Conservation (phyloP, 2,329 filamentous ascomycete genomes). For the Catunica adiposa region DNA sequence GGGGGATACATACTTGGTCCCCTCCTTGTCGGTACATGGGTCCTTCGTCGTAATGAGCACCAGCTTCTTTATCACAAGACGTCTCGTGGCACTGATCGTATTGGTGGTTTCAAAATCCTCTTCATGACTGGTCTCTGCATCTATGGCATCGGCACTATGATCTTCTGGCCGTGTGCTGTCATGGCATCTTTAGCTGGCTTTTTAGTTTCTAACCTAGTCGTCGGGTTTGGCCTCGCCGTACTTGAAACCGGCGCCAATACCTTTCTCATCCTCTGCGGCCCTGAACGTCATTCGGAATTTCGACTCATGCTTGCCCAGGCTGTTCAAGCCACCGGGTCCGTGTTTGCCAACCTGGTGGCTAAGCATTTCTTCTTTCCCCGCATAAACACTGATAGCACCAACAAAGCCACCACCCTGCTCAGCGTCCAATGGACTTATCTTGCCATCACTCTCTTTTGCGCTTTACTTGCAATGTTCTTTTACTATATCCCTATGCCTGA, state of each 20-base stretch:
- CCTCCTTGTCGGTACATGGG: slow-evolving; percentile 49
- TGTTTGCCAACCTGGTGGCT: slow-evolving; percentile 56
- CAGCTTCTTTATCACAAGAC: slow-evolving; percentile 27
- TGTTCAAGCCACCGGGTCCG: slow-evolving; percentile 57
- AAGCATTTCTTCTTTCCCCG: slow-evolving; percentile 52
- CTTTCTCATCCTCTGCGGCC: slow-evolving; percentile 55
- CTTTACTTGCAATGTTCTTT: slow-evolving; percentile 50
- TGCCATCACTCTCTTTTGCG: slow-evolving; percentile 61
- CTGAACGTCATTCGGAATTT: slow-evolving; percentile 54
- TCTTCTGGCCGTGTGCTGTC: slow-evolving; percentile 71
- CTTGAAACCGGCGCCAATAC: slow-evolving; percentile 72
- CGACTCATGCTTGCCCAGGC: slow-evolving; percentile 61
- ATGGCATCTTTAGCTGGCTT: slow-evolving; percentile 63
- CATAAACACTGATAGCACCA: slow-evolving; percentile 35
- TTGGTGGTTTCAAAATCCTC: slow-evolving; percentile 59
- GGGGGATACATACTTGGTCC: slow-evolving; percentile 56
- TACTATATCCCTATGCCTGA: slow-evolving; percentile 52
- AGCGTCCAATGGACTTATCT: slow-evolving; percentile 76
- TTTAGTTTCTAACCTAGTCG: slow-evolving; percentile 55
- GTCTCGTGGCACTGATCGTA: slow-evolving; percentile 25
- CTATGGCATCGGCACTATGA: slow-evolving; percentile 62
- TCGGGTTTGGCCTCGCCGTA: slow-evolving; percentile 59
- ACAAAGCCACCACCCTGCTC: slow-evolving; percentile 36
- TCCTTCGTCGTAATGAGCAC: slow-evolving; percentile 52
- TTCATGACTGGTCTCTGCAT: slow-evolving; percentile 64